These are phyloP conservation scores for Boletus sp. DNA, from an alignment of 768 basidiomycete genomes.

Conservation along the genomic window DNA sequence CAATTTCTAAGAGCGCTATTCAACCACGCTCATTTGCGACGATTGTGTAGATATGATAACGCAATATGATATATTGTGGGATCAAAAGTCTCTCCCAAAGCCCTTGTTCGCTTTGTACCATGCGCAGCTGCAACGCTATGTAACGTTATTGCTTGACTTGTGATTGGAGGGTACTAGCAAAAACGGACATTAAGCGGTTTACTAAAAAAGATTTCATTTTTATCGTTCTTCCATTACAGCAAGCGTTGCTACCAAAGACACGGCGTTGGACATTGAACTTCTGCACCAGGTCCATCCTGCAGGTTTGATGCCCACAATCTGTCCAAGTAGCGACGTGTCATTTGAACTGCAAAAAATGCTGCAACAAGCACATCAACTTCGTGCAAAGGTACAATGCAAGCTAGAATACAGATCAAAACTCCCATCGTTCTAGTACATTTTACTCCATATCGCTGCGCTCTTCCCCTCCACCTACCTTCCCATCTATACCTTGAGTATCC, in stretches of 20 bases:
- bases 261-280: not conserved
- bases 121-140: too few relatives aligned
- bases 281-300: too few relatives aligned
- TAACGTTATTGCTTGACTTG: too few relatives aligned
- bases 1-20: not conserved
- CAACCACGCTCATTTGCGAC: not conserved
- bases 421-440: constrained; percentile 1
- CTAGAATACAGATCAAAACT: constrained; percentile 11
- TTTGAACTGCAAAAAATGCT: not conserved
- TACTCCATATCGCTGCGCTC: constrained; percentile 10
- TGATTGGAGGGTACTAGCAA: too few relatives aligned
- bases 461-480: constrained; percentile 16
- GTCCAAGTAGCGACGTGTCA: not conserved
- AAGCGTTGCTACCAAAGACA: not conserved
- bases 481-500: constrained; percentile 13
- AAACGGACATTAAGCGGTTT: too few relatives aligned
- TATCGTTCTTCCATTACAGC: not conserved
- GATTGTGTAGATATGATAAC: not conserved
- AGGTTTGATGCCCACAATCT: not conserved
- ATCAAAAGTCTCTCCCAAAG: too few relatives aligned
- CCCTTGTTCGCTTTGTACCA: too few relatives aligned
- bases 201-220: not conserved
- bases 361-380: not conserved
- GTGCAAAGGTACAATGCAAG: constrained; percentile 1
- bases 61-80: too few relatives aligned